Base-by-base conservation (phyloP, 441 rosid genomes). In the Populus tomentosa region DNA sequence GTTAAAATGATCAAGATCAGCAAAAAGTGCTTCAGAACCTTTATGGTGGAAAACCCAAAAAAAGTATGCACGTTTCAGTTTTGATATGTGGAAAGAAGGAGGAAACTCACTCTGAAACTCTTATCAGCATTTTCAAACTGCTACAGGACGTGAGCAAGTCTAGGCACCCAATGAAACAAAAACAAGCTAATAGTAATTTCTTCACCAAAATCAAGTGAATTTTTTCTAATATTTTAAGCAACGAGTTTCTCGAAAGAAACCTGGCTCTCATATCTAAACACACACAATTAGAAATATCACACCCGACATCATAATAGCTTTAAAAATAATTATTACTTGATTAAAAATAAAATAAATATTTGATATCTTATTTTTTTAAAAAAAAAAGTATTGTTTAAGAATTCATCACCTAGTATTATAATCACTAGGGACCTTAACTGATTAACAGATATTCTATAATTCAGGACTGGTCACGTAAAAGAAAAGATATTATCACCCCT, bases 1-100 rank as follows among this genome's bases (percentile, higher is more conserved):
- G 82, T 85, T 89, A 73, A 90, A 90, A 86, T 90, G 95, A 78
- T 91, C 95, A 68, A 90, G 92, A 81, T 89, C 92, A 30, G 95
- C 95, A 81, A 87, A 90, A 79, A 90, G 40, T 76, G 94, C 91
- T 82, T 90, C 92, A 4, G 91, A 89, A 78, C 92, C 94, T 90
- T 46, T 46, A 80, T 53, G 75, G 6, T 30, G 70, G 56, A 61
- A 40, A 70, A 4, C 72, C 56, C 26, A 75, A 59, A 72, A 78
- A 61, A 36, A 40, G 10, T 28, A 28, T 5, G 6, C 59, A 16
- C 6, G 5, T 40, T 46, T 46, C 56, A 46, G 56, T 46, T 46
- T 46, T 46, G 56, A 46, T 46, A 4, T 3, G 6, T 46, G 56
- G 20, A 46, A 11, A 13, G 56, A 6, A 46, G 20, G 4, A 46